Conservation (phyloP, 768 basidiomycete species). For the Lentinula sp. region DNA sequence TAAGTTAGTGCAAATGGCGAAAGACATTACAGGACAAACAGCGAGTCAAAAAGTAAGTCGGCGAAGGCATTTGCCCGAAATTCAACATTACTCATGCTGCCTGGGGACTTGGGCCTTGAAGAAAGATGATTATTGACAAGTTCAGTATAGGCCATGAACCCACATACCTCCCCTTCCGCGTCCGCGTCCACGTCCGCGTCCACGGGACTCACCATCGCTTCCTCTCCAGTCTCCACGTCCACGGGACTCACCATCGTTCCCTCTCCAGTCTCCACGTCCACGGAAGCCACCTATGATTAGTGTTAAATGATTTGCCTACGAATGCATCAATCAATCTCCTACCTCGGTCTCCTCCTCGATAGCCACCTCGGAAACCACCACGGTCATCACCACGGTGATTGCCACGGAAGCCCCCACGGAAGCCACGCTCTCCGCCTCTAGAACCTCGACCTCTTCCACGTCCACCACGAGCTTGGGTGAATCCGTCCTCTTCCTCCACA, state of each 20-base stretch:
- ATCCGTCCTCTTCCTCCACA: constrained; percentile 56
- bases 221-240: constrained; percentile 44
- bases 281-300: constrained; percentile 25
- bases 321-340: constrained; percentile 1
- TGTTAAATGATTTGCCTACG: not conserved
- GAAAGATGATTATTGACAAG: not conserved
- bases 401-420: constrained; percentile 17
- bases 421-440: constrained; percentile 14
- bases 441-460: constrained; percentile 16
- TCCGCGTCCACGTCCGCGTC: constrained; percentile 37
- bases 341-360: constrained; percentile 27
- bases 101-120: constrained; percentile 12
- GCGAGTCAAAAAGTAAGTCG: not conserved
- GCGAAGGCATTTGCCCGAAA: not conserved
- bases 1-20: not conserved
- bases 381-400: constrained; percentile 27
- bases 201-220: constrained; percentile 30
- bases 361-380: constrained; percentile 28
- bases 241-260: constrained; percentile 33
- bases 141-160: not conserved
- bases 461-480: constrained; percentile 42
- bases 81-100: constrained; percentile 8
- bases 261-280: constrained; percentile 42
- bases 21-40: not conserved
- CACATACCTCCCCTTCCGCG: constrained; percentile 32